Evolutionary conservation across 2,329 filamentous ascomycete species (phyloP).

Genomic region (Pseudogymnoascus sp.): DNA sequence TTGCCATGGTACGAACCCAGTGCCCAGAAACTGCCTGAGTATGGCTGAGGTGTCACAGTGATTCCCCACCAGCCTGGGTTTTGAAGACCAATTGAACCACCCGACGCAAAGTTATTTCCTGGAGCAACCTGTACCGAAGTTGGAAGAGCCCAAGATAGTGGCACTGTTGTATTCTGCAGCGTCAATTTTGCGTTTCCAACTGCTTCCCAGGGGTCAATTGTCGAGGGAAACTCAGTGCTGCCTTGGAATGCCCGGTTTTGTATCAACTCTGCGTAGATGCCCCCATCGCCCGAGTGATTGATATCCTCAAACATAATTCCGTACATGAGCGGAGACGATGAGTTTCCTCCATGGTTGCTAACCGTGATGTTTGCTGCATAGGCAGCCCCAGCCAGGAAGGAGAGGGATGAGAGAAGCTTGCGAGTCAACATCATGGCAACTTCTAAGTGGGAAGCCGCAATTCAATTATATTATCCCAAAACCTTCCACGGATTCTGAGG

Average conservation of each 20-base stretch:
- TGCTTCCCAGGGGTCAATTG: slow-evolving; percentile 31
- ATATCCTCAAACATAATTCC: slow-evolving; percentile 29
- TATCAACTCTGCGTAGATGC: slow-evolving; percentile 57
- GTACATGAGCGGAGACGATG: slow-evolving; percentile 23
- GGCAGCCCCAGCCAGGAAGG: slow-evolving; percentile 6
- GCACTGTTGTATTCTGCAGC: slow-evolving; percentile 27
- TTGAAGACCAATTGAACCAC: slow-evolving; percentile 36
- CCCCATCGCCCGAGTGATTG: slow-evolving; percentile 26
- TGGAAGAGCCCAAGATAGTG: slow-evolving; percentile 22
- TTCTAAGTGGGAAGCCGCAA: background rate
- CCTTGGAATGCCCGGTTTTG: slow-evolving; percentile 63
- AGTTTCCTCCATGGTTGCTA: slow-evolving; percentile 23
- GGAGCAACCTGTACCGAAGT: slow-evolving; percentile 24
- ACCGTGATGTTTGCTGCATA: slow-evolving; percentile 23
- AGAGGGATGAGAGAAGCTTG: background rate
- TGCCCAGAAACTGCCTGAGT: slow-evolving; percentile 24
- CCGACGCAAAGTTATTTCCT: slow-evolving; percentile 26
- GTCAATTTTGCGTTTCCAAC: slow-evolving; percentile 18
- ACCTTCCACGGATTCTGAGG: background rate
- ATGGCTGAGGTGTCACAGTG: slow-evolving; percentile 21
- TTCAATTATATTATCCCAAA: background rate
- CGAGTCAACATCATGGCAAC: background rate
- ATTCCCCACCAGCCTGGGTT: slow-evolving; percentile 54
- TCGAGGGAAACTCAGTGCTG: slow-evolving; percentile 36
- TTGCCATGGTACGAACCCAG: slow-evolving; percentile 19